These are phyloP conservation scores for Phaeophleospora eucalypticola DNA, from an alignment of 2,329 filamentous ascomycete genomes.

Conservation along the genomic window DNA sequence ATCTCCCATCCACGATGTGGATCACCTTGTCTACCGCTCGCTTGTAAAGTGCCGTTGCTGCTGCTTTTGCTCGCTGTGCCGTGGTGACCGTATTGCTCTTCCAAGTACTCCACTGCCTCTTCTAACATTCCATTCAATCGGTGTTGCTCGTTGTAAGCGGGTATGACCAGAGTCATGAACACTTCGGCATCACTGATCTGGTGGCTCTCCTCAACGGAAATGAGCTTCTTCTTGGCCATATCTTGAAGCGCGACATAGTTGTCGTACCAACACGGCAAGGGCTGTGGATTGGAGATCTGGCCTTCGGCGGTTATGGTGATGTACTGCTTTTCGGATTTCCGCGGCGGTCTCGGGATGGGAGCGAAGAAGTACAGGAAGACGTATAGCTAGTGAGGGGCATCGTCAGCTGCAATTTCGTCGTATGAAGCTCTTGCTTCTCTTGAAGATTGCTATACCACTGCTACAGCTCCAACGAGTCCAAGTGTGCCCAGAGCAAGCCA, in stretches of 20 bases:
- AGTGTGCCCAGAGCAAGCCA: conserved; percentile 24
- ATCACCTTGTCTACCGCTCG: conserved; percentile 28
- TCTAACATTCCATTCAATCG: conserved; percentile 80
- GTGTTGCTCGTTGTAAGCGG: conserved; percentile 90
- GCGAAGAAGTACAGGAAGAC: conserved; percentile 66
- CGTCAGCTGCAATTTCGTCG: conserved; percentile 7
- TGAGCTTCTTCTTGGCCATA: conserved; percentile 33
- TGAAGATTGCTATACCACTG: conserved; percentile 9
- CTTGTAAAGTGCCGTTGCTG: conserved; percentile 28
- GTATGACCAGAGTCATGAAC: conserved; percentile 88
- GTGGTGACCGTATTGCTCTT: conserved; percentile 58
- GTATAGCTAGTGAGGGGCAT: conserved; percentile 22
- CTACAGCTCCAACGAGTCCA: conserved; percentile 19
- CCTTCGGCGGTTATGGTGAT: conserved; percentile 67
- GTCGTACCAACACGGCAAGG: conserved; percentile 84
- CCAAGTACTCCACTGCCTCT: conserved; percentile 83
- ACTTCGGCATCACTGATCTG: conserved; percentile 70
- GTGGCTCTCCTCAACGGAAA: conserved; percentile 44
- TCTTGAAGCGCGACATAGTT: conserved; percentile 60
- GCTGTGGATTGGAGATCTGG: conserved; percentile 50
- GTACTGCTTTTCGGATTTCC: conserved; percentile 80
- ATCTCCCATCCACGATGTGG: conserved; percentile 74
- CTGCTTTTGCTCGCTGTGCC: conserved; percentile 29
- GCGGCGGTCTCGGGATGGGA: conserved; percentile 70
- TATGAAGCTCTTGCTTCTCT: not conserved